phyloP scores from a whole-genome alignment of 306 rosid species.

The Glycine soja region DNA sequence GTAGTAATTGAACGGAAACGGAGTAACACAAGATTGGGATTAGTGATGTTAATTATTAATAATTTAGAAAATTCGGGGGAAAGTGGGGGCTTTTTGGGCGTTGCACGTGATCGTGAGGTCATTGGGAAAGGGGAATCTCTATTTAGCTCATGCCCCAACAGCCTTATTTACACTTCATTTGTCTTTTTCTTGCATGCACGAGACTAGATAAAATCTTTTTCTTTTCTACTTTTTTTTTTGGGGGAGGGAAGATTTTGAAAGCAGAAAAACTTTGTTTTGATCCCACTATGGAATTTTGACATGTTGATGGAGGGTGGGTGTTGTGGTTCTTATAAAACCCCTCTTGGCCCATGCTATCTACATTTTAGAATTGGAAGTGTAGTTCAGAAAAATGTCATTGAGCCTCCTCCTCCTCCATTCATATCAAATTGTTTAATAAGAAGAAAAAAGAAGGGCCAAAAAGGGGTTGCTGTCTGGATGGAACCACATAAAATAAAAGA shows the following conservation, averaged over 20 bases:
- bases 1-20: neutral
- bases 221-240: too few species aligned
- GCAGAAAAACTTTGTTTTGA: constrained; percentile 14
- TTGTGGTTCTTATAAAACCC: too few species aligned
- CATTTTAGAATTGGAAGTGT: neutral
- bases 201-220: neutral
- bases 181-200: constrained; percentile 40
- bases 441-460: neutral
- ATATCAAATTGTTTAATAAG: neutral
- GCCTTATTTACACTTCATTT: constrained; percentile 52
- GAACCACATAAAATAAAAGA: neutral
- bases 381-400: too few species aligned
- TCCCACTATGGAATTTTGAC: neutral
- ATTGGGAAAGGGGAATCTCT: constrained; percentile 60
- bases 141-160: constrained; percentile 36
- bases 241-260: constrained; percentile 15
- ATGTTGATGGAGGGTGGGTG: neutral
- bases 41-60: neutral
- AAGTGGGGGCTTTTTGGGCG: constrained; percentile 24
- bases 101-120: constrained; percentile 63
- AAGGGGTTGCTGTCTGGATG: neutral
- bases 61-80: neutral
- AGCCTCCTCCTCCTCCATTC: too few species aligned
- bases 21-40: constrained; percentile 25
- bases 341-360: too few species aligned